Conservation (phyloP, 1,139 yeast genomes). For the Taphrina pruni region DNA sequence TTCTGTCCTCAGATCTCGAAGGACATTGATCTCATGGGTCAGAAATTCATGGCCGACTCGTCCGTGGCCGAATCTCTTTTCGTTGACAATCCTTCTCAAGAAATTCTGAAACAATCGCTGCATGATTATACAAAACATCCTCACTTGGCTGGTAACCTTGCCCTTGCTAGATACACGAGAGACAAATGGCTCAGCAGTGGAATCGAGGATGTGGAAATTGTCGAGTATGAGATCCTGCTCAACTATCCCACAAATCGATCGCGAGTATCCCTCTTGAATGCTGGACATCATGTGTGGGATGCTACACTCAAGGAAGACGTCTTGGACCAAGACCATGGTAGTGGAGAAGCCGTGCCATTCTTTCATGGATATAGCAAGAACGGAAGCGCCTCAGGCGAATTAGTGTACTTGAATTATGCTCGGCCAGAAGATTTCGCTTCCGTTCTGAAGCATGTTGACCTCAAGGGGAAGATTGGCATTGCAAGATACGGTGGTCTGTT, state of each 20-base stretch:
- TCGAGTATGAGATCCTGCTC: constrained; percentile 64
- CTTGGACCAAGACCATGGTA: constrained; percentile 69
- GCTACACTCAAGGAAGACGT: constrained; percentile 77
- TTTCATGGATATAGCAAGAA: constrained; percentile 73
- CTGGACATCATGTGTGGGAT: constrained; percentile 58
- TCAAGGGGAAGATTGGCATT: constrained; percentile 59
- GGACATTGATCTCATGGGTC: constrained; percentile 13
- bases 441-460: constrained; percentile 56
- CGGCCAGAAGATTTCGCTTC: constrained; percentile 62
- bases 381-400: constrained; percentile 67
- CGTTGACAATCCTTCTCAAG: constrained; percentile 27
- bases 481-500: constrained; percentile 61
- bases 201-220: constrained; percentile 57
- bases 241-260: constrained; percentile 59
- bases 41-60: constrained; percentile 18
- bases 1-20: background rate
- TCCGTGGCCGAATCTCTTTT: constrained; percentile 21
- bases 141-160: constrained; percentile 75
- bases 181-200: constrained; percentile 69
- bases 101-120: constrained; percentile 50
- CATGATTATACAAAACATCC: constrained; percentile 58
- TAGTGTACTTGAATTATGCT: constrained; percentile 68
- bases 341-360: constrained; percentile 54
- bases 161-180: constrained; percentile 69
- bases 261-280: constrained; percentile 57